Evolutionary conservation across 306 rosid species (phyloP).

Genomic region (Sicyos edulis): DNA sequence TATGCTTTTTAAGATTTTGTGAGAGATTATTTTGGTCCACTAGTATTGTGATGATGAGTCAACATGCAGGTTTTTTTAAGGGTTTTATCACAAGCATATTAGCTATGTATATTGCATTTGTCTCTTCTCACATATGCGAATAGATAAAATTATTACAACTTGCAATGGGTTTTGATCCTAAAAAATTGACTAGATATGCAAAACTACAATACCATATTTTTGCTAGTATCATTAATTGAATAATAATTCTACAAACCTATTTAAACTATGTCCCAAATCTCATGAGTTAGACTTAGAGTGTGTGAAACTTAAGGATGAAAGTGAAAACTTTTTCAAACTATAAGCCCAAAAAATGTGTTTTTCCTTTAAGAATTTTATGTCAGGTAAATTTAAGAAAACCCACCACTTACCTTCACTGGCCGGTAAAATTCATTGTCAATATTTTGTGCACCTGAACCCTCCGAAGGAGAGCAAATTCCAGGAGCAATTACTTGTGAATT

Average conservation of each 20-base stretch:
- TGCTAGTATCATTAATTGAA: background rate
- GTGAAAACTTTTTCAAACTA: background rate
- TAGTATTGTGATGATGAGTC: background rate
- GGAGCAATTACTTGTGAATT: constrained; percentile 34
- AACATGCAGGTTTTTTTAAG: background rate
- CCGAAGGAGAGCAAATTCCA: constrained; percentile 34
- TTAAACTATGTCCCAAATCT: background rate
- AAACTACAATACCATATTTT: background rate
- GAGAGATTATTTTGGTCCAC: background rate
- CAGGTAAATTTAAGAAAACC: background rate
- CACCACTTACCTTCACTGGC: constrained; percentile 53
- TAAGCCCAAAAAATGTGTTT: background rate
- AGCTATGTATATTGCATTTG: too few species aligned
- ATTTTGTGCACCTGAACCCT: constrained; percentile 62
- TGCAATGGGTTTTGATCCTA: too few species aligned
- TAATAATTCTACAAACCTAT: background rate
- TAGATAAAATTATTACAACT: too few species aligned
- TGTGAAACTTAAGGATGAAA: background rate
- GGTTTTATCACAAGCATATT: background rate
- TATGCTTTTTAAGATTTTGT: background rate
- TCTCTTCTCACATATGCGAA: too few species aligned
- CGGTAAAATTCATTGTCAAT: constrained; percentile 69
- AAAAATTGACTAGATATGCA: background rate
- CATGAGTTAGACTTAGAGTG: background rate
- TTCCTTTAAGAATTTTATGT: background rate